Conservation (phyloP, 768 basidiomycete genomes). For the Hebeloma cylindrosporum region DNA sequence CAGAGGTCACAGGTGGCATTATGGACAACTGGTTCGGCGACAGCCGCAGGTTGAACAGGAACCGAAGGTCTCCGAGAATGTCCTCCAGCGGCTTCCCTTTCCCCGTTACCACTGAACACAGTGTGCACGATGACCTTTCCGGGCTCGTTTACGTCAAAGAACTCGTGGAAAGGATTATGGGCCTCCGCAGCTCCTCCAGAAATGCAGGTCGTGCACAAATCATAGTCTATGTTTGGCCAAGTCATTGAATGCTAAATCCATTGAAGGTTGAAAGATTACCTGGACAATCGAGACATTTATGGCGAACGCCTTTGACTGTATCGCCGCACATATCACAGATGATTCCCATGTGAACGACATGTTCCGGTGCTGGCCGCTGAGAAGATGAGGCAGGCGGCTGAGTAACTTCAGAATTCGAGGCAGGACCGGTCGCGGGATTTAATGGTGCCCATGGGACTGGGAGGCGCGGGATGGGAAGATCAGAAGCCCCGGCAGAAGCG, state of each 20-base stretch:
- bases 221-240: constrained; percentile 52
- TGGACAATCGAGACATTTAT: constrained; percentile 80
- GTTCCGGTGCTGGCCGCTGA: neutral
- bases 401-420: constrained; percentile 4
- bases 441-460: constrained; percentile 21
- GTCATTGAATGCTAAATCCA: neutral
- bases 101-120: constrained; percentile 44
- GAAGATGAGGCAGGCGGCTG: neutral
- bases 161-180: constrained; percentile 67
- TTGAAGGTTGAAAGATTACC: constrained; percentile 40
- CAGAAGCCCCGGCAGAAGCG: constrained; percentile 3
- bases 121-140: constrained; percentile 67
- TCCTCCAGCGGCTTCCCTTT: constrained; percentile 19
- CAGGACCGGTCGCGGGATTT: neutral
- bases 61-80: neutral
- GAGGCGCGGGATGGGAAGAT: constrained; percentile 20
- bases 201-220: constrained; percentile 65
- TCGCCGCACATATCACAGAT: constrained; percentile 64
- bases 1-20: constrained; percentile 76
- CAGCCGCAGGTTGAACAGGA: constrained; percentile 14
- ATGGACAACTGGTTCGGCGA: constrained; percentile 44
- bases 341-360: constrained; percentile 55
- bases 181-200: constrained; percentile 44
- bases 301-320: constrained; percentile 62
- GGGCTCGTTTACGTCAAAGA: constrained; percentile 67